These are phyloP conservation scores for Firmiana major DNA, from an alignment of 345 rosid genomes.

Conservation along the genomic window DNA sequence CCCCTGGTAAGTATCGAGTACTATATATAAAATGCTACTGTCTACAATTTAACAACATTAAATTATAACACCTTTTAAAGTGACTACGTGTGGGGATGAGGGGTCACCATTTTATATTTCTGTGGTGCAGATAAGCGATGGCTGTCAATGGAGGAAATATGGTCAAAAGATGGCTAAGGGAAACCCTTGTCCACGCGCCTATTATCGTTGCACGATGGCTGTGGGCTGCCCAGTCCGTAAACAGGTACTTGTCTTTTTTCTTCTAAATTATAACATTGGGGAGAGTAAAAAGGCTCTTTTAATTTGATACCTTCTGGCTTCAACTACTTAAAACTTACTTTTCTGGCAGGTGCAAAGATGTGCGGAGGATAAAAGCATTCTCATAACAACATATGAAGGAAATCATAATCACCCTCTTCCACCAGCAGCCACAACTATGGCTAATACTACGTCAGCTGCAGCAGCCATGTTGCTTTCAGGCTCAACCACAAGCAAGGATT, in stretches of 20 bases:
- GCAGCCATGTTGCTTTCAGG: slow-evolving; percentile 84
- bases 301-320: neutral
- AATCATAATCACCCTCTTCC: slow-evolving; percentile 96
- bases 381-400: slow-evolving; percentile 91
- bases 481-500: slow-evolving; percentile 60
- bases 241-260: slow-evolving; percentile 34
- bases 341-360: slow-evolving; percentile 77
- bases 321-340: neutral
- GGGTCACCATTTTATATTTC: neutral
- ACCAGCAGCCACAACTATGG: slow-evolving; percentile 85
- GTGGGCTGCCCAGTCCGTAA: slow-evolving; percentile 84
- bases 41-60: neutral
- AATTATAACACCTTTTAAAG: neutral
- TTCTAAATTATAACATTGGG: neutral
- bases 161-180: slow-evolving; percentile 86
- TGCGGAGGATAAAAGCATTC: slow-evolving; percentile 70
- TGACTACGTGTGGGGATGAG: neutral
- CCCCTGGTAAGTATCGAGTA: slow-evolving; percentile 29
- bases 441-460: slow-evolving; percentile 83
- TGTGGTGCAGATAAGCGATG: slow-evolving; percentile 51
- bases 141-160: slow-evolving; percentile 87
- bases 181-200: slow-evolving; percentile 84
- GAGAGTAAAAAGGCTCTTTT: neutral
- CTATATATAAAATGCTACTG: neutral
- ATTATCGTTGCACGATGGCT: slow-evolving; percentile 85